A percentile compares a stretch with the other conserved stretches of the same genome.
Evolutionary conservation across 2,329 filamentous ascomycete genomes (phyloP).

Genomic region (Myrmaecium sp.): DNA sequence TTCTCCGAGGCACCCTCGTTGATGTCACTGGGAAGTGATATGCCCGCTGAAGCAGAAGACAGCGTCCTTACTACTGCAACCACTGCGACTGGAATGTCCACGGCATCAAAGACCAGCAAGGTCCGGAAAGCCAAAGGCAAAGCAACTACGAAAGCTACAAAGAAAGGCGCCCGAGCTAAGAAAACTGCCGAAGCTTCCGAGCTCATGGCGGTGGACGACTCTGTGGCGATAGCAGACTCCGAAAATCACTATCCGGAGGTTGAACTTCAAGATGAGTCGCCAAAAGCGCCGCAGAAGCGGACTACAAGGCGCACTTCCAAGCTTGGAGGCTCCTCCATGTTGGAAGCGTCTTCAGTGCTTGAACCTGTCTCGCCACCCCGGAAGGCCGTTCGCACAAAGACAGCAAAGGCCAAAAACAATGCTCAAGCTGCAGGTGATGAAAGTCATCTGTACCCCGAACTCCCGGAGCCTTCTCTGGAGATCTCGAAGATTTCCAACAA

Average conservation of each 20-base stretch:
- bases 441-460: constrained; percentile 12
- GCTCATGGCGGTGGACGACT: no score
- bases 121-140: constrained; percentile 12
- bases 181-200: constrained; percentile 13
- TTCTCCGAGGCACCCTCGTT: constrained; percentile 25
- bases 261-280: no score
- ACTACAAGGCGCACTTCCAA: no score
- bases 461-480: constrained; percentile 6
- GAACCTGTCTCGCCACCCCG: no score
- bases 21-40: constrained; percentile 23
- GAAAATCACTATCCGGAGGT: no score
- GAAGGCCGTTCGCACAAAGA: constrained; percentile 2
- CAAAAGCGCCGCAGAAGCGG: no score
- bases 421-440: constrained; percentile 8
- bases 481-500: constrained; percentile 3
- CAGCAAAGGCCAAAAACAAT: constrained; percentile 3
- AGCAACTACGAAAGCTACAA: constrained; percentile 23
- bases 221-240: no score
- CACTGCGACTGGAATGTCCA: constrained; percentile 24
- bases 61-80: constrained; percentile 33
- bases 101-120: constrained; percentile 12
- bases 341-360: no score
- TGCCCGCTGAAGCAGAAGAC: constrained; percentile 35
- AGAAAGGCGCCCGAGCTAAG: constrained; percentile 20
- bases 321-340: no score